Evolutionary conservation across 345 rosid species (phyloP).

Genomic region (Psidium guajava): DNA sequence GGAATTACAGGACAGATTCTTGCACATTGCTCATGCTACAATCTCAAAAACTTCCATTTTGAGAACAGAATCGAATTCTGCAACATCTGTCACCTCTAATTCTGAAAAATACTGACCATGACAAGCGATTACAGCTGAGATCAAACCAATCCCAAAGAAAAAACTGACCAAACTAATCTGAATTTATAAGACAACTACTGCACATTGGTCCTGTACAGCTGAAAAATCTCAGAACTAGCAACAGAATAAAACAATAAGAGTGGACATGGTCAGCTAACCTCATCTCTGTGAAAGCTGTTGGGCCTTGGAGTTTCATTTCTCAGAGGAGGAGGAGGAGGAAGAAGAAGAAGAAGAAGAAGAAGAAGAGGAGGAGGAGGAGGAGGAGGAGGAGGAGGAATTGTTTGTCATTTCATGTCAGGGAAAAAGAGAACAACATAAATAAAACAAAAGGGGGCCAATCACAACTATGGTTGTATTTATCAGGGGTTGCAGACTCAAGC

Average conservation of each 20-base stretch:
- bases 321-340: background rate
- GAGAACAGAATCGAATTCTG: background rate
- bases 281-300: background rate
- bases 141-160: background rate
- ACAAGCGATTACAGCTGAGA: background rate
- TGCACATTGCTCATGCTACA: background rate
- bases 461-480: background rate
- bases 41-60: background rate
- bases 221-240: background rate
- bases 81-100: background rate
- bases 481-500: background rate
- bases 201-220: background rate
- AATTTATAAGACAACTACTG: background rate
- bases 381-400: background rate
- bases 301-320: background rate
- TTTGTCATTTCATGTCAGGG: background rate
- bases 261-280: background rate
- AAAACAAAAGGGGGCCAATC: background rate
- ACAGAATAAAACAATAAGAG: background rate
- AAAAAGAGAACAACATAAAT: background rate
- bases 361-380: fast-evolving
- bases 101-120: background rate
- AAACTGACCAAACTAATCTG: background rate
- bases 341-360: background rate
- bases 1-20: background rate